Evolutionary conservation across 2,329 filamentous ascomycete genomes (phyloP).

Genomic region (Sporothrix inflata): DNA sequence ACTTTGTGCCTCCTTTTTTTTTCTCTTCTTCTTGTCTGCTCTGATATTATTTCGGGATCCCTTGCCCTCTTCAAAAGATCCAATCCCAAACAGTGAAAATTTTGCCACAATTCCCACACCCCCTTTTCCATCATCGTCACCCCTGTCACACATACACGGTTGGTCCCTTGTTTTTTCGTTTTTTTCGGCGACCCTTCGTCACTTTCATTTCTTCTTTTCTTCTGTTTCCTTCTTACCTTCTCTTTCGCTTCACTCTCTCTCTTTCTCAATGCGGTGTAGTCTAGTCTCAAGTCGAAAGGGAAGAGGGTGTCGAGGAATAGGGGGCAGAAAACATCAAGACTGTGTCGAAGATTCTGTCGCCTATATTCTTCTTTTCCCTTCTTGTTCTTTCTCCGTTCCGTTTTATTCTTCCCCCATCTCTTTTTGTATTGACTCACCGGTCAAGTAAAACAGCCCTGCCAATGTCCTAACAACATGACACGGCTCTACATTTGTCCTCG

Average conservation of each 20-base stretch:
- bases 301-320: constrained; percentile 5
- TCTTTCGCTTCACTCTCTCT: background rate
- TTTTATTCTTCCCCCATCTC: background rate
- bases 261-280: constrained; percentile 1
- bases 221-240: background rate
- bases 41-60: background rate
- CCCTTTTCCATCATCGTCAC: background rate
- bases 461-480: background rate
- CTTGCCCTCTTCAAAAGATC: background rate
- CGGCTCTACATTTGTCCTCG: background rate
- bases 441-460: background rate
- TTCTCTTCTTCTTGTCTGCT: background rate
- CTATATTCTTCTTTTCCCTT: background rate
- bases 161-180: constrained; percentile 13
- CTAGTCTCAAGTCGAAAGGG: background rate
- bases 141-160: constrained; percentile 7
- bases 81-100: background rate
- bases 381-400: too few relatives aligned
- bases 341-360: background rate
- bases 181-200: background rate
- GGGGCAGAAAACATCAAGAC: background rate
- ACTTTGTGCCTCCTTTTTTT: background rate
- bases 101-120: constrained; percentile 14
- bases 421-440: background rate
- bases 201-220: background rate